Base-by-base conservation (phyloP, 163 green algal species). In the Scenedesmus sp. region DNA sequence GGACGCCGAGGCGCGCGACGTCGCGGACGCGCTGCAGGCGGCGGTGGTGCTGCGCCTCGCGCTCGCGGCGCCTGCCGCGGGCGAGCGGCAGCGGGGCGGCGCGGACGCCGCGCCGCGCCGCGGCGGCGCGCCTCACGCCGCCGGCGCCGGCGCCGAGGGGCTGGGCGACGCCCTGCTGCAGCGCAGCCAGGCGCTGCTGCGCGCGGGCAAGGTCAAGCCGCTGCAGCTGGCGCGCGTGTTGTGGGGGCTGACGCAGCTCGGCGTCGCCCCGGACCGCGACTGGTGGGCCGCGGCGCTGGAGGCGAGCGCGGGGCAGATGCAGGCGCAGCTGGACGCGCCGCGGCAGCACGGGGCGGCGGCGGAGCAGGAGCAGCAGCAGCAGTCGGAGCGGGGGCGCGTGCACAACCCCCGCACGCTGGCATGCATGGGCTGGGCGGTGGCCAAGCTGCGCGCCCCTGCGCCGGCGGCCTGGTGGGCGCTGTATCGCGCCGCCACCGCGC, bases 11-110 rank as follows among this genome's bases (percentile, higher is more conserved):
- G 15, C 24, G 10, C 24, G 74, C 2, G 74, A 81, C 42, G 11
- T 81, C 33, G 74, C 74, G n/a, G 74, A 81, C 28, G 74, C 74
- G 28, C 48, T 75, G 34, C 60, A 48, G 34, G 62, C 74, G 33
- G 22, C 45, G 1, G 63, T 39, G 1, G 48, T 53, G 48, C 74
- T 81, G 3, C 45, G 60, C 0, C 28, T 73, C 0, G 5, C 48
- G 70, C 70, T 50, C 29, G 58, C 48, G 56, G 0, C 18, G 70
- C 70, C 18, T 15, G 26, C 29, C 62, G 26, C 62, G n/a, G 34
- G n/a, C 47, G 50, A 31, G 50, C 45, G 17, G 31, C 65, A 45
- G 65, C 65, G 20, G 22, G 53, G 53, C 53, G 53, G 20, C n/a
- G n/a, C n/a, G n/a, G n/a, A n/a, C n/a, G n/a, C n/a, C n/a, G n/a